Base-by-base conservation (phyloP, 139 green algal species). In the Chara braunii region DNA sequence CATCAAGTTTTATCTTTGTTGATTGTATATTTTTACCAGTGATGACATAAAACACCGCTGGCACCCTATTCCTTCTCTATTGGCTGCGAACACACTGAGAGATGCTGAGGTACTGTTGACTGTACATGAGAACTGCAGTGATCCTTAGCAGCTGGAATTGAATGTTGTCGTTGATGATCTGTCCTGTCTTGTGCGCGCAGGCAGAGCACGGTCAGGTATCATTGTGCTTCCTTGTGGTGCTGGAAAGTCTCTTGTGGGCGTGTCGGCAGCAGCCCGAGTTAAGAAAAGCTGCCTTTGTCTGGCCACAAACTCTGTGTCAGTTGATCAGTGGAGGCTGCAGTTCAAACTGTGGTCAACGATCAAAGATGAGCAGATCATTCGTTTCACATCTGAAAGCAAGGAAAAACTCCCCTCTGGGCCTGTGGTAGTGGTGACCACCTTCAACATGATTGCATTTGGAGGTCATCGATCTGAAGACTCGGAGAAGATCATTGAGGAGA, bases 201-300 rank as follows among this genome's bases (percentile, higher is more conserved):
- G 75, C 12, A 59, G 77, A 22, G 77, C 77, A 30, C 66, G 74
- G 28, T 86, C 77, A 26, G 92, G 92, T 54, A 95, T 99, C 78
- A 95, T 99, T 56, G 92, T 98, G 56, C 80, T 99, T 64, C 92
- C 92, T 2, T 99, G 92, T 81, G 92, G 92, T 2, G 92, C 92
- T 2, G 92, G 92, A 44, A 98, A 99, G 78, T 87, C 75, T 3
- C 77, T 99, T 44, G 77, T 82, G 29, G 83, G 92, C 11, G 86
- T 97, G 31, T 86, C 88, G 12, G 92, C 92, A 1, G 87, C 90
- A 0, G 72, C 79, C 0, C 83, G 92, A 54, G 82, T 95, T 34
- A 80, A 84, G 58, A 97, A 98, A 80, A 86, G 73, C 60, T 88
- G 81, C 69, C 79, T 97, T 64, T 81, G 67, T 48, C 82, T 97